Conservation (phyloP, 352 stramenopile species). For the Ophiocytium majus region DNA sequence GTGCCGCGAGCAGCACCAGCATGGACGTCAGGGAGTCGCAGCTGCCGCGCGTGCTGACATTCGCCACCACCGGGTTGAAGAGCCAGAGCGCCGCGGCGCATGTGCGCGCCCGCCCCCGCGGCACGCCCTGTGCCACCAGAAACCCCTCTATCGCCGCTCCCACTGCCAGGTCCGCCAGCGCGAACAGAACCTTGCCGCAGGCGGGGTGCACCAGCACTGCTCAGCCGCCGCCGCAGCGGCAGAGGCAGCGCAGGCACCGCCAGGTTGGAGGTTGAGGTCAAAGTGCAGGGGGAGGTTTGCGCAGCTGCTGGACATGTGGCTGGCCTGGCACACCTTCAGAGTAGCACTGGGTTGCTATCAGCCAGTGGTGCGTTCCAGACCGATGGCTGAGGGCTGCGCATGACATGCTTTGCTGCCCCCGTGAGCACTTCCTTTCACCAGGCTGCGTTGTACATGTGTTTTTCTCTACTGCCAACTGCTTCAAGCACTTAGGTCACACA, state of each 20-base stretch:
- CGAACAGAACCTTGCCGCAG: constrained; percentile 91
- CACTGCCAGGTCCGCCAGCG: constrained; percentile 84
- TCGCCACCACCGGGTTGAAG: constrained; percentile 96
- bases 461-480: too few species aligned
- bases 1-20: constrained; percentile 88
- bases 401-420: too few species aligned
- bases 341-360: too few species aligned
- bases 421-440: too few species aligned
- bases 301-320: too few species aligned
- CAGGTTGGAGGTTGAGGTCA: too few species aligned
- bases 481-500: too few species aligned
- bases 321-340: too few species aligned
- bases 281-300: too few species aligned
- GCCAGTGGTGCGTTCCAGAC: too few species aligned
- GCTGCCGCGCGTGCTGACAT: constrained; percentile 97
- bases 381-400: too few species aligned
- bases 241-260: neutral
- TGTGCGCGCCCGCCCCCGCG: constrained; percentile 51
- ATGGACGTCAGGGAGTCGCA: constrained; percentile 88
- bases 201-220: constrained; percentile 52
- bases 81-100: constrained; percentile 79
- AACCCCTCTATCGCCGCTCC: constrained; percentile 82
- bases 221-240: neutral
- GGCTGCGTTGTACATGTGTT: too few species aligned
- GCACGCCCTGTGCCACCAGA: constrained; percentile 67